A percentile compares a stretch with the other conserved stretches of the same genome.
Conservation (phyloP, 352 stramenopile genomes). For the Globisporangium apiculatum region DNA sequence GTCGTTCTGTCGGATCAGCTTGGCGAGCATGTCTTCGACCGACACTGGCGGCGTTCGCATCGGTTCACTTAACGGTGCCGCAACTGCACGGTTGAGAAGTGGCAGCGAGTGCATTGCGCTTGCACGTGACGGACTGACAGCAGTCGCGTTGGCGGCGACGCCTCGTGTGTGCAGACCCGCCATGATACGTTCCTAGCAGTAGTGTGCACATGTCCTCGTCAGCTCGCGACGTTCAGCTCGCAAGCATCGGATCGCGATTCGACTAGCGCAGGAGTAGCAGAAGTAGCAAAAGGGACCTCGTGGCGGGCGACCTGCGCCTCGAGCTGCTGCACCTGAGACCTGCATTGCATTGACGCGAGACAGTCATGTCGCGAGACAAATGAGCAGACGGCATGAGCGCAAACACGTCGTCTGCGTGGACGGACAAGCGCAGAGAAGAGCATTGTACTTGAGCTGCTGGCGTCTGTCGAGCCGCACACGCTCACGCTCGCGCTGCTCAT, state of each 20-base stretch:
- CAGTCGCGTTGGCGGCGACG: background rate
- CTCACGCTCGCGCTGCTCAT: slow-evolving; percentile 18
- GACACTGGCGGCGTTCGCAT: background rate
- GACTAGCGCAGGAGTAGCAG: background rate
- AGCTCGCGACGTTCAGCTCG: too few relatives aligned
- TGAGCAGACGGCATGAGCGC: background rate
- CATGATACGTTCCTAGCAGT: background rate
- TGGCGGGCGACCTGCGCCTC: slow-evolving; percentile 21
- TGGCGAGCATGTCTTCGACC: slow-evolving; percentile 11
- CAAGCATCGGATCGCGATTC: background rate
- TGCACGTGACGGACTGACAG: background rate
- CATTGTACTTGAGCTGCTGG: slow-evolving; percentile 19
- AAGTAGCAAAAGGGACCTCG: slow-evolving; percentile 14
- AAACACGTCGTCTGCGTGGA: too few relatives aligned
- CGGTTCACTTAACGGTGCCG: background rate
- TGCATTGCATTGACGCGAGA: slow-evolving; percentile 2
- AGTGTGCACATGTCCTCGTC: background rate
- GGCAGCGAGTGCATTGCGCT: background rate
- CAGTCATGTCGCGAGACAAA: background rate
- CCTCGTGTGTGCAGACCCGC: background rate
- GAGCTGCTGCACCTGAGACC: slow-evolving; percentile 23
- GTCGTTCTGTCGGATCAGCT: slow-evolving; percentile 23
- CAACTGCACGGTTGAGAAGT: background rate
- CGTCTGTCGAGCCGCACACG: slow-evolving; percentile 12
- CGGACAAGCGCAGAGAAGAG: background rate